These are phyloP conservation scores for Flaveria robusta DNA, from an alignment of 129 eudicot genomes.

Conservation along the genomic window DNA sequence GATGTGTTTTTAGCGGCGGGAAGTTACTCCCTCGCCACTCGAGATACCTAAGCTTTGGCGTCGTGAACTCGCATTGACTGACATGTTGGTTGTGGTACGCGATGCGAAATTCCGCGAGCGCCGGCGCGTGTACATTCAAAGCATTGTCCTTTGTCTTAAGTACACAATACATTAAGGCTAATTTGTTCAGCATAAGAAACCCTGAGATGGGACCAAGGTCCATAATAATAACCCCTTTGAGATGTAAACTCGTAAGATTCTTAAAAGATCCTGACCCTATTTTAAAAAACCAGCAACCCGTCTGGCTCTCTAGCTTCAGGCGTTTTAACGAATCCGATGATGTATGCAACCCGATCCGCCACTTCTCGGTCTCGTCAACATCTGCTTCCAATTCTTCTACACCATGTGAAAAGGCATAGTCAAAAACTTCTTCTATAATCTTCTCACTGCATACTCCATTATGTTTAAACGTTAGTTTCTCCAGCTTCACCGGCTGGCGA, in stretches of 20 bases:
- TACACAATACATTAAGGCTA: background rate
- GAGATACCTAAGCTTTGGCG: constrained; percentile 13
- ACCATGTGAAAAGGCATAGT: too few relatives aligned
- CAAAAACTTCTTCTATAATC: too few relatives aligned
- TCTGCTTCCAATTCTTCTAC: too few relatives aligned
- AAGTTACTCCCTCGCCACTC: background rate
- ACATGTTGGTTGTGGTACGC: too few relatives aligned
- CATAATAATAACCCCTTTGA: background rate
- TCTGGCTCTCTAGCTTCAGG: too few relatives aligned
- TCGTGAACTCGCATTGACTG: background rate
- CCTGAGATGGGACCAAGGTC: constrained; percentile 8
- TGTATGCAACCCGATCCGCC: too few relatives aligned
- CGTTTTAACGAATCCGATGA: too few relatives aligned
- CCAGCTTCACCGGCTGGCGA: too few relatives aligned
- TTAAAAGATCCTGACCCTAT: background rate
- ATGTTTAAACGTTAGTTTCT: too few relatives aligned
- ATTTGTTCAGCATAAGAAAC: constrained; percentile 11
- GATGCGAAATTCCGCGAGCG: background rate
- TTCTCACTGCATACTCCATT: too few relatives aligned
- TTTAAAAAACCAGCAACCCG: background rate
- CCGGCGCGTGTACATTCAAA: background rate
- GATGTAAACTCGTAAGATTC: constrained; percentile 9
- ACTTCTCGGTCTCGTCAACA: too few relatives aligned
- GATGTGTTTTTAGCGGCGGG: background rate
- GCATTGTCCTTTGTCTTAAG: background rate